Base-by-base conservation (phyloP, 805 yeast species). In the Torulaspora microellipsoides region DNA sequence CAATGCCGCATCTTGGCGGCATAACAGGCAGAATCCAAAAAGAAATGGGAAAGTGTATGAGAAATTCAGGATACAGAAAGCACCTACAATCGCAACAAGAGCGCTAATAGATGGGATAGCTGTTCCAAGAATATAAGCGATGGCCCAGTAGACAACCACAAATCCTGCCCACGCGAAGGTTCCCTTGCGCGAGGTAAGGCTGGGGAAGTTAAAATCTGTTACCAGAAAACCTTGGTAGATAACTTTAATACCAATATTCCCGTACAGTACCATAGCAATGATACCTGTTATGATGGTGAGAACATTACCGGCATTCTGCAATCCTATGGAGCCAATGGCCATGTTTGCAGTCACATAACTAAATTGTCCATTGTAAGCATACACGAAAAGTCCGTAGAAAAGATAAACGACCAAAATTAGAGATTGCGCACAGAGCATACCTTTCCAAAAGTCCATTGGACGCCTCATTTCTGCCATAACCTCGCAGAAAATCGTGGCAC, bases 401-500 rank as follows among this genome's bases (percentile, higher is more conserved):
- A 73, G 56, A 52, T 73, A 73, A 17, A 61, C 60, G 27, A 55
- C 50, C 49, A 70, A 59, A 44, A 73, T 72, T 33, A 72, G 56
- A 6, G 53, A 14, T 51, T 73, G 74, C 15, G 76, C 75, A 33
- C 60, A 48, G 14, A 65, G 46, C 69, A 72, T 67, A 35, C 76
- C 76, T 55, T 72, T 70, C 69, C 73, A 65, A 59, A 73, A 73
- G 44, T 73, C 77, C 65, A 59, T 59, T 8, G 78, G 78, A 38
- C 71, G 63, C 43, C 58, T 63, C 75, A 73, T 68, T 54, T 73
- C 78, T 9, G 77, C 70, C 60, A 74, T 62, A 39, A 73, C 65
- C 51, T 73, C 76, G 13, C 71, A 66, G 58, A 72, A 73, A 38
- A 72, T 68, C 48, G 73, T 65, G n/a, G 77, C 73, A 48, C 78